Base-by-base conservation (phyloP, 2,329 filamentous ascomycete species). In the Exserohilum rostratum region DNA sequence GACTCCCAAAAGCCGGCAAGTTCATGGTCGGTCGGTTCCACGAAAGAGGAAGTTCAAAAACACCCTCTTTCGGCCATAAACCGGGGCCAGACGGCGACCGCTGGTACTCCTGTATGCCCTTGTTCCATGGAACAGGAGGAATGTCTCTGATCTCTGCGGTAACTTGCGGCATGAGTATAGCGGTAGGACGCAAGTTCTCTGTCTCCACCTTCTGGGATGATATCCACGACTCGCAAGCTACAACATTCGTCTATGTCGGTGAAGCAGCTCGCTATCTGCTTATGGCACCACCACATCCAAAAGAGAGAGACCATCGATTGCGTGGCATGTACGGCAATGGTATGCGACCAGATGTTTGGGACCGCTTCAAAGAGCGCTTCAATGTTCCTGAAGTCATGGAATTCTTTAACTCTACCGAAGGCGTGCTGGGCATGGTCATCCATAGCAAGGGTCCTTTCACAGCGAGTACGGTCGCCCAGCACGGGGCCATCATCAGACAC, bases 331-430 rank as follows among this genome's bases (percentile, higher is more conserved):
- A 81, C 65, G 87, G 87, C 53, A 89, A 89, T 65, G 87, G 87
- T 0, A 78, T 89, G 65, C 79, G 87, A 1, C 86, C 87, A 0
- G 87, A 90, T 65, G 84, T 90, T 0, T 90, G 87, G 87, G 71
- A 77, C 27, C 76, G 80, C 12, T 90, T 90, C 71, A 76, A 82
- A 49, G 80, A 87, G 50, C 80, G 86, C 2, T 89, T 89, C 70
- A 81, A 80, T 48, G 81, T 89, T 50, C 74, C 79, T 6, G 82
- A 83, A 35, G 83, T 92, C 2, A 79, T 79, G 52, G 90, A 92
- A 72, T 91, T 93, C 74, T 93, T 91, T 79, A 89, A 87, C 67
- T 88, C 85, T 29, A 90, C 87, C 0, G 90, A 92, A 73, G 88
- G 88, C 30, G 80, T 90, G 39, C 80, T 91, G 59, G 73, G 74